Conservation (phyloP, 495 filamentous ascomycete genomes). For the Cudoniella acicularis region DNA sequence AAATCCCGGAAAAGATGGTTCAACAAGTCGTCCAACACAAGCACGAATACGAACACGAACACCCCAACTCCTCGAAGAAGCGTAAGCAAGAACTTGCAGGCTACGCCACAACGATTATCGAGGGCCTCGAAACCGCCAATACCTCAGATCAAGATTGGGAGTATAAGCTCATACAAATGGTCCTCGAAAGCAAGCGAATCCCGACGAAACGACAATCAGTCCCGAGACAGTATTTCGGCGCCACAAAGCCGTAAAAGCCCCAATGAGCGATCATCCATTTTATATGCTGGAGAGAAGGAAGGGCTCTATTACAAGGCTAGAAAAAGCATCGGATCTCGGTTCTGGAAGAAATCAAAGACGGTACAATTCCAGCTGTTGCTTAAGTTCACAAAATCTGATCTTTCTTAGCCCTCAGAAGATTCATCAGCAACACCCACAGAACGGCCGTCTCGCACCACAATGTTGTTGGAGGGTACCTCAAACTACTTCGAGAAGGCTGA, state of each 20-base stretch:
- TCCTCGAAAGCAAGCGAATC: neutral
- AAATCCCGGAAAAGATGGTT: constrained; percentile 20
- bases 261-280: neutral
- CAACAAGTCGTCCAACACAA: constrained; percentile 5
- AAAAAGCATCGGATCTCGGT: neutral
- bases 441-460: constrained; percentile 17
- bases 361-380: neutral
- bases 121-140: constrained; percentile 6
- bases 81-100: constrained; percentile 9
- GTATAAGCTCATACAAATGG: neutral
- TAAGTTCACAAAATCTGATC: neutral
- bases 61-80: constrained; percentile 11
- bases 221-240: neutral
- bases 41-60: no score
- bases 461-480: constrained; percentile 18
- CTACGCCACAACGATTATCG: constrained; percentile 6
- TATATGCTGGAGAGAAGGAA: neutral
- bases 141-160: constrained; percentile 10
- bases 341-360: constrained; percentile 8
- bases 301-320: constrained; percentile 20
- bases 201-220: neutral
- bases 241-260: neutral
- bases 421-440: neutral
- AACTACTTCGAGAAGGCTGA: constrained; percentile 15
- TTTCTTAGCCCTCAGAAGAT: constrained; percentile 2